These are phyloP conservation scores for Allodekkera sacchari DNA, from an alignment of 805 yeast species.

Conservation along the genomic window DNA sequence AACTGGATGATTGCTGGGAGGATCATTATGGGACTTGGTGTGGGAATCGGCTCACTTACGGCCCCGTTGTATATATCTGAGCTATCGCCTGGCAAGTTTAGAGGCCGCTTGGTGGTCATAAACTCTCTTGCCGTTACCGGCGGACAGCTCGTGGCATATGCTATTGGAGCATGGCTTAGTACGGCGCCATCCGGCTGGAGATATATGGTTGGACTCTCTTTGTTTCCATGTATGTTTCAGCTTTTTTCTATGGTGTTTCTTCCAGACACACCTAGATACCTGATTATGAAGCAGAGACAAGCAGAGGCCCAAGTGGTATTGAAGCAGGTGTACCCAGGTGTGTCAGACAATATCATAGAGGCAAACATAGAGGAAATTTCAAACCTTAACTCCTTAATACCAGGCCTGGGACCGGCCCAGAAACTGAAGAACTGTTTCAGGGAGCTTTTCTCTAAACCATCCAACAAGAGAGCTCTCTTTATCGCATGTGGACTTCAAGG, in stretches of 20 bases:
- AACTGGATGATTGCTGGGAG: constrained; percentile 46
- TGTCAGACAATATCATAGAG: constrained; percentile 30
- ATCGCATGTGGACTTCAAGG: constrained; percentile 52
- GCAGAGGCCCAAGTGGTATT: constrained; percentile 34
- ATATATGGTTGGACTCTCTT: constrained; percentile 39
- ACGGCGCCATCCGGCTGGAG: constrained; percentile 41
- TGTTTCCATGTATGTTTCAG: constrained; percentile 43
- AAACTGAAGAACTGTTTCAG: constrained; percentile 29
- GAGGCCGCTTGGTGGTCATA: constrained; percentile 45
- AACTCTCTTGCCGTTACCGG: constrained; percentile 49
- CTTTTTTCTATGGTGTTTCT: constrained; percentile 36
- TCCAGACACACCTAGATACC: constrained; percentile 49
- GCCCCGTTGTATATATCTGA: constrained; percentile 49
- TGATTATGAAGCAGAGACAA: constrained; percentile 35
- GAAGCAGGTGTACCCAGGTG: constrained; percentile 28
- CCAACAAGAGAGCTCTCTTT: constrained; percentile 43
- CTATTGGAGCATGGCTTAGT: constrained; percentile 41
- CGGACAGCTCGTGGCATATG: constrained; percentile 47
- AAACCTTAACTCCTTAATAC: constrained; percentile 18
- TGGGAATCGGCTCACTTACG: constrained; percentile 46
- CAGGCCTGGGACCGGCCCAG: constrained; percentile 14
- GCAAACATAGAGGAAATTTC: constrained; percentile 38
- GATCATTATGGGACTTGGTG: constrained; percentile 46
- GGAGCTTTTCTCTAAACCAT: constrained; percentile 32
- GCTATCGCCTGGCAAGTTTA: constrained; percentile 42